These are phyloP conservation scores for Aspergillus campestris DNA, from an alignment of 495 filamentous ascomycete species.

Conservation along the genomic window DNA sequence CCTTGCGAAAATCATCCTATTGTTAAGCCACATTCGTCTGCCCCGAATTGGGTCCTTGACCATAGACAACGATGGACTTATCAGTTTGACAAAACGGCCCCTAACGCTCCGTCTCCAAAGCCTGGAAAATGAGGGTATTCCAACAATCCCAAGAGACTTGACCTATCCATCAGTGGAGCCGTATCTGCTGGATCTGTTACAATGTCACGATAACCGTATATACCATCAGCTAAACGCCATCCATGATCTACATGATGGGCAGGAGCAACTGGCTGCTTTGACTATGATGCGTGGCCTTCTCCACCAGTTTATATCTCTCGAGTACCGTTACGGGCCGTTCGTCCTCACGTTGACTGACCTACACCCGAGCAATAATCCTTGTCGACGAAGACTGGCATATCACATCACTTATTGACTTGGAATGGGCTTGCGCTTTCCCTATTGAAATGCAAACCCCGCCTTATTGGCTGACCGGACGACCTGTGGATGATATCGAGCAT, in stretches of 20 bases:
- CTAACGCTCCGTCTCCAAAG: constrained; percentile 15
- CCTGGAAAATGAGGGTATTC: constrained; percentile 22
- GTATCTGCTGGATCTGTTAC: constrained; percentile 19
- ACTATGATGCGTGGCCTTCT: constrained; percentile 18
- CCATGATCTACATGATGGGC: constrained; percentile 11
- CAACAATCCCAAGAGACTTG: constrained; percentile 13
- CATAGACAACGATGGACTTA: constrained; percentile 10
- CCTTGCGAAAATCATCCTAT: too few relatives aligned
- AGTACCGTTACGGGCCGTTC: constrained; percentile 21
- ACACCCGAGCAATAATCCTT: constrained; percentile 27
- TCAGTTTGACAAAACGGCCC: constrained; percentile 20
- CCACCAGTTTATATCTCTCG: constrained; percentile 12
- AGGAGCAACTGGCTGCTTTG: constrained; percentile 13
- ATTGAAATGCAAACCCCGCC: constrained; percentile 18
- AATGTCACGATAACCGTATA: constrained; percentile 20
- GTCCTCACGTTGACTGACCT: constrained; percentile 20
- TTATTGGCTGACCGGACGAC: constrained; percentile 17
- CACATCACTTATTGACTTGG: constrained; percentile 21
- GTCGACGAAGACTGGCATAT: constrained; percentile 29
- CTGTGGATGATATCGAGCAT: constrained; percentile 19
- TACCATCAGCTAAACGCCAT: constrained; percentile 21
- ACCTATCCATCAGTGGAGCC: constrained; percentile 21
- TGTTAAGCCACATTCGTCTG: too few relatives aligned
- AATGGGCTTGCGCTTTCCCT: constrained; percentile 27
- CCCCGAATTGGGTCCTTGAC: constrained; percentile 17